Percentiles rank a stretch among this genome's conserved stretches.
Conservation (phyloP, 352 stramenopile genomes). For the Phytophthora cactorum region DNA sequence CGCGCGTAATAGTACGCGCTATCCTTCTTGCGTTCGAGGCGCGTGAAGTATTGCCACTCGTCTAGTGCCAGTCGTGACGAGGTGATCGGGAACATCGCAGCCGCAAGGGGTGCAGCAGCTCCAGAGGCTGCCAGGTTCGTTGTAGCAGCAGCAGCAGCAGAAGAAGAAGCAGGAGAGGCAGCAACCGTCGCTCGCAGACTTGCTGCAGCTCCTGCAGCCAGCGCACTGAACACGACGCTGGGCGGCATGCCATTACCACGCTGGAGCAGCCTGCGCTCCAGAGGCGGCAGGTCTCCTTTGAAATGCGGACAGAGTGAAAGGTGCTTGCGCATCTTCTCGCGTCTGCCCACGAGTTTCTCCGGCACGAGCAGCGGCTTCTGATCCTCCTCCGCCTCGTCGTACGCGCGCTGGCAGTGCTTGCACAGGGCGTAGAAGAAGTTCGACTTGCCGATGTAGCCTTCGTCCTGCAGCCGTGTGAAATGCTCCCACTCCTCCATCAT, state of each 20-base stretch:
- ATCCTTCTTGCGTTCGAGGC: constrained; percentile 74
- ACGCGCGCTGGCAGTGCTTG: constrained; percentile 69
- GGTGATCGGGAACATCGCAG: constrained; percentile 2
- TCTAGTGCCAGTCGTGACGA: constrained; percentile 62
- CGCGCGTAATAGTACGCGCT: constrained; percentile 79
- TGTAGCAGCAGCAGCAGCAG: background rate
- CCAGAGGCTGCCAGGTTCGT: constrained; percentile 2
- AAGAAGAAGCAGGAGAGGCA: background rate
- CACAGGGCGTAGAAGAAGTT: constrained; percentile 84
- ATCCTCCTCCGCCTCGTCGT: constrained; percentile 59
- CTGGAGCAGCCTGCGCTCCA: constrained; percentile 44
- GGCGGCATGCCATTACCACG: constrained; percentile 31
- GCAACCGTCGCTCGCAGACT: background rate
- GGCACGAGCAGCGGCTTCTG: constrained; percentile 61
- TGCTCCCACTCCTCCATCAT: constrained; percentile 88
- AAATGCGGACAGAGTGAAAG: constrained; percentile 66
- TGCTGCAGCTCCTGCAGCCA: constrained; percentile 11
- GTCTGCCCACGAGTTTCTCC: constrained; percentile 72
- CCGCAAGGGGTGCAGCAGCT: constrained; percentile 5
- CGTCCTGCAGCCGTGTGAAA: constrained; percentile 74
- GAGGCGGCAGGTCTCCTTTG: constrained; percentile 61
- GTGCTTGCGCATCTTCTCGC: constrained; percentile 85
- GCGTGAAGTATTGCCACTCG: constrained; percentile 84
- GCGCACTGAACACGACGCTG: constrained; percentile 15
- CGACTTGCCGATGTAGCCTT: constrained; percentile 84